Evolutionary conservation across 163 green algal species (phyloP).

Genomic region (Volvox carteri): DNA sequence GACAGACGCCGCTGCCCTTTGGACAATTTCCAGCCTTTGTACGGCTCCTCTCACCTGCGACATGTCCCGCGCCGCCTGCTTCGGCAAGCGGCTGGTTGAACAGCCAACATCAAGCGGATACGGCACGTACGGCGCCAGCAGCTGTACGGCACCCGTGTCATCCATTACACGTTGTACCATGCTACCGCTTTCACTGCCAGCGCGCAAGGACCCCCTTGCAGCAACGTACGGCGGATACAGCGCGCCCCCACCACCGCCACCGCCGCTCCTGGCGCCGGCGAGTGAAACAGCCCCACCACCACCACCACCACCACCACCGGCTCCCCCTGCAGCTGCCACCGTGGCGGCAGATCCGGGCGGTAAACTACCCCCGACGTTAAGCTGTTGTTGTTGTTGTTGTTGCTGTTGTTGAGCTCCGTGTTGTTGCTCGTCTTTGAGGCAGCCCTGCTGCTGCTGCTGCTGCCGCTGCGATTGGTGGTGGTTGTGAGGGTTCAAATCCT

Average conservation of each 20-base stretch:
- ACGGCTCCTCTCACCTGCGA: neutral
- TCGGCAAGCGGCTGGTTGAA: neutral
- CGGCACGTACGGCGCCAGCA: neutral
- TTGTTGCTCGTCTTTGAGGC: too few species aligned
- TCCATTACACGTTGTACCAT: neutral
- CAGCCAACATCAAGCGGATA: neutral
- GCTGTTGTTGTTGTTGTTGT: neutral
- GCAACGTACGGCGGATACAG: neutral
- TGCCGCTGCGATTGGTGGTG: too few species aligned
- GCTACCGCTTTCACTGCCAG: slow-evolving; percentile 14
- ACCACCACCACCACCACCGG: too few species aligned
- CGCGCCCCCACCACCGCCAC: neutral
- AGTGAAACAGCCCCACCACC: too few species aligned
- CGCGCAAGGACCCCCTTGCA: neutral
- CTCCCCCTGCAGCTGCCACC: neutral
- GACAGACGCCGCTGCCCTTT: too few species aligned
- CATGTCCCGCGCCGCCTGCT: neutral
- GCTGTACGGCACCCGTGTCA: neutral
- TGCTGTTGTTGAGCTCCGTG: neutral
- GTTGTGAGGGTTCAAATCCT: too few species aligned
- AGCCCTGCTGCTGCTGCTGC: too few species aligned
- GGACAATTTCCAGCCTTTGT: too few species aligned
- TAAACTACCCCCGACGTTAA: neutral
- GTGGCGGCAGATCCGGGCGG: neutral
- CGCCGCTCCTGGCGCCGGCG: neutral